These are phyloP conservation scores for Kernera saxatilis DNA, from an alignment of 345 rosid species.

Conservation along the genomic window DNA sequence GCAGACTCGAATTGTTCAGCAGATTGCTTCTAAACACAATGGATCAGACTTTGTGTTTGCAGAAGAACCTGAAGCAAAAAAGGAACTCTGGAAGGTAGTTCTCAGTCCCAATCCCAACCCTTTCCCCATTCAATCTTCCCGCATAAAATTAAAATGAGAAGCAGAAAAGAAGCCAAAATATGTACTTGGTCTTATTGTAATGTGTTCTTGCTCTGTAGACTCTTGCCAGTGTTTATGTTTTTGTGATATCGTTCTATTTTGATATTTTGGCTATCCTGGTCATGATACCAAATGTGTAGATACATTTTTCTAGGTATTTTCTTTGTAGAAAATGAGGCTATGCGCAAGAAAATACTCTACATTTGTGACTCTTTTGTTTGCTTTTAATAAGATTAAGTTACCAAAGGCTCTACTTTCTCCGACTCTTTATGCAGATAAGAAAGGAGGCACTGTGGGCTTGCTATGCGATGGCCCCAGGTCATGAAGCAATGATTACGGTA, in stretches of 20 bases:
- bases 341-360: neutral
- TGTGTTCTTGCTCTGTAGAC: neutral
- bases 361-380: neutral
- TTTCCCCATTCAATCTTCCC: neutral
- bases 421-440: constrained; percentile 54
- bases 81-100: constrained; percentile 86
- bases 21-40: constrained; percentile 71
- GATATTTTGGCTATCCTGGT: neutral
- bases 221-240: neutral
- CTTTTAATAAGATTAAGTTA: neutral
- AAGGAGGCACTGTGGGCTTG: constrained; percentile 93
- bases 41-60: constrained; percentile 86
- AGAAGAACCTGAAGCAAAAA: constrained; percentile 77
- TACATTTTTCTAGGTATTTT: neutral
- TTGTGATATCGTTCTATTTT: neutral
- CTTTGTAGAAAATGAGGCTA: neutral
- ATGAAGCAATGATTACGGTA: constrained; percentile 81
- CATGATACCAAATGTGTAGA: neutral
- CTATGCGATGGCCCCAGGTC: constrained; percentile 81
- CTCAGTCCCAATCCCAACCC: neutral
- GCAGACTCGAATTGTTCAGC: constrained; percentile 77
- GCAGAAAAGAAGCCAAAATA: neutral
- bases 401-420: neutral
- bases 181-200: neutral
- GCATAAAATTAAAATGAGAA: neutral